phyloP scores from a whole-genome alignment of 177 flowering plant genomes.

The Vitis hybrid region DNA sequence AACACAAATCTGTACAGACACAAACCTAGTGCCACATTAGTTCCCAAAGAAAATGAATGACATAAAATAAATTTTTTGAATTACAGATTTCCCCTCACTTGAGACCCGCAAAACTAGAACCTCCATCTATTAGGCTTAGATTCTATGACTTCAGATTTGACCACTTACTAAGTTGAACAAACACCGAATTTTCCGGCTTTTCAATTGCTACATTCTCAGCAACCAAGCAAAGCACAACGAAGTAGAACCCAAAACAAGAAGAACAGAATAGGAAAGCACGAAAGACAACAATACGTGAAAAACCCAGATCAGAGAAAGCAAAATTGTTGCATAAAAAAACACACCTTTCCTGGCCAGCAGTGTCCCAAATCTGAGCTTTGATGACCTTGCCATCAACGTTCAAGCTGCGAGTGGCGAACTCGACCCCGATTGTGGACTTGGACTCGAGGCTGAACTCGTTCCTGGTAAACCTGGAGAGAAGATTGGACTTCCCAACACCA shows the following conservation, averaged over 20 bases:
- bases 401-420: conserved; percentile 63
- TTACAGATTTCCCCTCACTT: background rate
- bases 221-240: background rate
- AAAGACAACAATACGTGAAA: background rate
- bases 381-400: conserved; percentile 54
- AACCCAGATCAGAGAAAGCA: conserved; percentile 14
- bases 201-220: background rate
- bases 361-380: conserved; percentile 30
- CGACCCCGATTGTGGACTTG: conserved; percentile 67
- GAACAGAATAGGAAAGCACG: background rate
- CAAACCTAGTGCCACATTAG: background rate
- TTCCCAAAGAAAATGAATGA: background rate
- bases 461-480: conserved; percentile 57
- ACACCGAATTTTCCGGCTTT: background rate
- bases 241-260: background rate
- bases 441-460: conserved; percentile 67
- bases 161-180: background rate
- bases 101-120: background rate
- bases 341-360: conserved; percentile 45
- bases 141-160: background rate
- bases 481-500: conserved; percentile 19
- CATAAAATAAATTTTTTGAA: background rate
- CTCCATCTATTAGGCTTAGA: too few species aligned
- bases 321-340: background rate
- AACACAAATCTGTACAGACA: background rate